Base-by-base conservation (phyloP, 805 yeast genomes). In the Cyberlindnera subsufficiens region DNA sequence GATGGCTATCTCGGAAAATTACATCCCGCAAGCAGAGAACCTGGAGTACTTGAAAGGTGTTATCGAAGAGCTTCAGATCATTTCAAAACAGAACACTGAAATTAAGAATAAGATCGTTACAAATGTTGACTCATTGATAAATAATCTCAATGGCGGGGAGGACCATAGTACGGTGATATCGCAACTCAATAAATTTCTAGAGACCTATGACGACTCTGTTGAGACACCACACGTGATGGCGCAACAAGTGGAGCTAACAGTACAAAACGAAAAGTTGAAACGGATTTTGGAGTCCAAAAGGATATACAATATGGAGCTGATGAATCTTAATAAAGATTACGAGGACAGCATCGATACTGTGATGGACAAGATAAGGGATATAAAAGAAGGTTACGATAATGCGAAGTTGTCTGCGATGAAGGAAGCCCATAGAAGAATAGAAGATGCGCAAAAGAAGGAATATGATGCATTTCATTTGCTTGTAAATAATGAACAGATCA, bases 21-120 rank as follows among this genome's bases (percentile, higher is more conserved):
- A 49, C 22, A 40, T 40, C 1, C 57, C 56, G 16, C 59, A 56
- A 41, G 33, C 54, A 5, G 60, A 56, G 40, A 52, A 55, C 37
- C 39, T 55, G 13, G 45, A 42, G 15, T 53, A 48, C n/a, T 34
- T 56, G 9, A 43, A 37, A 14, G 30, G 41, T 4, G 51, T 51
- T 7, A 42, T 51, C 1, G n/a, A 15, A 1, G 51, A 55, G 13
- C 39, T 56, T 5, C 34, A 34, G 10, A 31, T 25, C 3, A 36
- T 39, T 1, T 30, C 51, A 1, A 17, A 30, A 1, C 22, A 38
- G 18, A 47, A 48, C 29, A 45, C 47, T 1, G 13, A 17, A 2
- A 13, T 36, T 11, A 50, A 54, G 45, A 44, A 42, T 35, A 35
- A 38, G 17, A 50, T 54, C 3, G 51, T 53, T 3, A 35, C 34